Evolutionary conservation across 2,329 filamentous ascomycete species (phyloP), one percentile per base, ranked within the genome.

Genomic region (Colletotrichum tamarilloi): DNA sequence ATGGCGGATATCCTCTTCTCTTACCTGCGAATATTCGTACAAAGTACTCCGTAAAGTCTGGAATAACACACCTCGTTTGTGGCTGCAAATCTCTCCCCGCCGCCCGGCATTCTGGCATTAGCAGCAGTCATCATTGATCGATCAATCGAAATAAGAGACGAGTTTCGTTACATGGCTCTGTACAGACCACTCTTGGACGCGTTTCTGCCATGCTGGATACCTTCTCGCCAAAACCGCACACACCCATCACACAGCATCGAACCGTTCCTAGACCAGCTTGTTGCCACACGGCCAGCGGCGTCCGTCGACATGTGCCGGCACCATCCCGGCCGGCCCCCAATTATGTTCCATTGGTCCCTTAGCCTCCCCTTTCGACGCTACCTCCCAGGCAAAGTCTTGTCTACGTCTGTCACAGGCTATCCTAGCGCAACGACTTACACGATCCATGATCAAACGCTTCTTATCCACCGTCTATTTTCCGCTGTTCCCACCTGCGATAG

Each of bases 341-440:
- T 24, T 58, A 59, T 58, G 26, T 7, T 14, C 22, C 53, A 30
- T 62, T 28, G 55, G 60, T 57, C 67, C 67, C 60, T 52, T 60
- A 46, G 46, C 53, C 19, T 49, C 57, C 65, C 35, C 28, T 62
- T 62, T 63, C 35, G 69, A 72, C 59, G 28, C 19, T 38, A 72
- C 38, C n/a, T 38, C 58, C 26, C 58, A 38, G 30, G 64, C 49
- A 24, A 72, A 65, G 64, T 52, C 56, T n/a, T 68, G 64, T 52
- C 58, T 38, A 42, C 69, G 32, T 68, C 24, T 59, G 53, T 59
- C 53, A 52, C 59, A 56, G 46, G 46, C 62, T 32, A 22, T 62
- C 55, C 62, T 58, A 28, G 55, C 70, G 59, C 55, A 64, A 24
- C 35, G 60, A 73, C 60, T 73, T 65, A 70, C 55, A 73, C 46